Conservation (phyloP, 805 yeast genomes). For the Suhomyces prunicola region DNA sequence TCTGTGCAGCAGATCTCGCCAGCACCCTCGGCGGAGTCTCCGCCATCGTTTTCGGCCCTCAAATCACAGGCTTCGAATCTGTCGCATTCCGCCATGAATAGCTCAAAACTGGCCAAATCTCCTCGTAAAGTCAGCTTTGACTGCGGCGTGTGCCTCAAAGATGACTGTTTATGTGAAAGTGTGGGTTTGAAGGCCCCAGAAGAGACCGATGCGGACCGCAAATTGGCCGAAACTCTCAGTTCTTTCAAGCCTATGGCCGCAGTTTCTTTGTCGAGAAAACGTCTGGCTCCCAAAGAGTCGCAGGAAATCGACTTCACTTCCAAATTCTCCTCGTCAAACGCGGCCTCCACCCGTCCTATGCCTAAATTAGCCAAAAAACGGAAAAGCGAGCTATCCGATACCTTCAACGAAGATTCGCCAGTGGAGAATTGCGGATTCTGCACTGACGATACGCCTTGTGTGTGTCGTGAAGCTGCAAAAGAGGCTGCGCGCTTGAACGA, state of each 20-base stretch:
- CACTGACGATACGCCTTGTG: constrained; percentile 87
- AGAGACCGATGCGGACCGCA: constrained; percentile 14
- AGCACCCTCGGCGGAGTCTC: constrained; percentile 49
- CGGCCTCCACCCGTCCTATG: constrained; percentile 24
- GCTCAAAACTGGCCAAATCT: not conserved
- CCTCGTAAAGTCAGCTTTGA: constrained; percentile 22
- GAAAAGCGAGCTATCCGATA: not conserved
- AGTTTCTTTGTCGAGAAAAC: constrained; percentile 51
- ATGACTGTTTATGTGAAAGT: constrained; percentile 63
- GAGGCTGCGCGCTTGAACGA: constrained; percentile 43
- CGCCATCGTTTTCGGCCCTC: constrained; percentile 27
- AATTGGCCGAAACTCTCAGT: constrained; percentile 33
- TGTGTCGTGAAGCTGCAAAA: constrained; percentile 76
- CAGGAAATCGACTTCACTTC: constrained; percentile 57
- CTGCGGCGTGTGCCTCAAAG: constrained; percentile 69
- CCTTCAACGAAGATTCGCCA: constrained; percentile 45
- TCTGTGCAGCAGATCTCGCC: constrained; percentile 52
- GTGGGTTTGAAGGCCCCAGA: constrained; percentile 38
- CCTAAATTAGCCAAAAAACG: constrained; percentile 22
- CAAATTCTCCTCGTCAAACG: constrained; percentile 29
- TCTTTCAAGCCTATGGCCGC: constrained; percentile 62
- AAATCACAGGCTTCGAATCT: not conserved
- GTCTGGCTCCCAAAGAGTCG: constrained; percentile 13
- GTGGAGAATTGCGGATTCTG: constrained; percentile 90
- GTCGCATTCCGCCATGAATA: not conserved